Base-by-base conservation (phyloP, 257 asterid genomes). In the Fraxinus americana region DNA sequence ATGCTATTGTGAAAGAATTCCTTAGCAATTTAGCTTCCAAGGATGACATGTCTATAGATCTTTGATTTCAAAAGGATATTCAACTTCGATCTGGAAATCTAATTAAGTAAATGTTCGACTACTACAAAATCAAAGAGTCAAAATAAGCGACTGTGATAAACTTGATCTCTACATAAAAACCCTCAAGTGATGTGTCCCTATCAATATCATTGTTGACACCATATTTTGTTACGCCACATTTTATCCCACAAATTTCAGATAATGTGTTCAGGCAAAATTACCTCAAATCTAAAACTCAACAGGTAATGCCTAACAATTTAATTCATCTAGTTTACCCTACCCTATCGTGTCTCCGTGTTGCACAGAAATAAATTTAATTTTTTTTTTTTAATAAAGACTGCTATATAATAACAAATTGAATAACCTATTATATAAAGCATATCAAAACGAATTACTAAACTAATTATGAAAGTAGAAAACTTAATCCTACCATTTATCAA, bases 171-270 rank as follows among this genome's bases (percentile, higher is more conserved):
- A 19, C 67, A 48, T 3, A 48, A 48, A 48, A 48, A 4, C 19
- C 0, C 25, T 54, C 19, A 48, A 10, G 57, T 48, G 2, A 19
- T 54, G 65, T 54, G 25, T 54, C 65, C 7, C 27, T 25, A 54
- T 17, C 27, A 50, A 71, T 17, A 23, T 21, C 19, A 27, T 14
- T 66, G 65, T 11, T 66, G 71, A 23, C 7, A 35, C 59, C 4
- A 59, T 39, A 19, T 10, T 75, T 54, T 27, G 8, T 38, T 65
- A 69, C 52, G 54, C 72, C 54, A 27, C 73, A 73, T 59, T 23
- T 21, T 25, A 72, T 14, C 32, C 57, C 38, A 34, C 16, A 67
- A 5, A 35, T 12, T 29, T 38, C 1, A 27, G 19, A 34, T 27
- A 34, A 17, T 21, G 29, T 32, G 23, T 23, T 70, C 39, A 25